Evolutionary conservation across 1,284 basidiomycete species (phyloP), one percentile per base, ranked within the genome.

Genomic region (Papiliotrema laurentii): DNA sequence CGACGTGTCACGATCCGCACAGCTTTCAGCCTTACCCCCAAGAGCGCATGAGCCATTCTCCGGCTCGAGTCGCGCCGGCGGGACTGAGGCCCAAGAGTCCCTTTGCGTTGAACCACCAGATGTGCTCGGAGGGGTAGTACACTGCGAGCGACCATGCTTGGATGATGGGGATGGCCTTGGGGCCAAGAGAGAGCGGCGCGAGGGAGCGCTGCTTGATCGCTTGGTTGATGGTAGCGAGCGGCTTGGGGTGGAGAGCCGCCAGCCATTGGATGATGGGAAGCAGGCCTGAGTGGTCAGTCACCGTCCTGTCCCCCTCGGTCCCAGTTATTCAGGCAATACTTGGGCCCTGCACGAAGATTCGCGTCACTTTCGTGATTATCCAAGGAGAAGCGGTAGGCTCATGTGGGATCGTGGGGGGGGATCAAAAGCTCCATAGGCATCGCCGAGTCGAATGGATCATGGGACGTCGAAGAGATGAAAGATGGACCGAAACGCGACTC

Each of bases 121-220:
- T 24, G 54, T 74, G 69, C 54, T 74, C 72, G 22, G 67, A 52
- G 2, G 71, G 60, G 53, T 73, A 73, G 56, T 70, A 74, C 21
- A 41, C 37, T 18, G 63, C 45, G 18, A 74, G 61, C 7, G 66
- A 55, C 9, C 70, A 18, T 13, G 62, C 51, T 51, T 73, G 71
- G 22, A 70, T 49, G 4, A 65, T 69, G n/a, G 60, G 51, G 26
- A 70, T 44, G 10, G 63, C 50, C 48, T 65, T 66, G 21, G 54
- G 54, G 56, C 34, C 54, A 4, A 7, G 9, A 43, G 48, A 46
- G 38, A 48, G 54, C 49, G 46, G 41, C 40, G 44, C 54, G 34
- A 43, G 31, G 25, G 34, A 18, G 25, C 31, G 26, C 19, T 30
- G 34, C 22, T 39, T 45, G 18, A 64, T 13, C 16, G 64, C 33